Base-by-base conservation (phyloP, 2,329 filamentous ascomycete genomes). In the Aotearoamyces nothofagi region DNA sequence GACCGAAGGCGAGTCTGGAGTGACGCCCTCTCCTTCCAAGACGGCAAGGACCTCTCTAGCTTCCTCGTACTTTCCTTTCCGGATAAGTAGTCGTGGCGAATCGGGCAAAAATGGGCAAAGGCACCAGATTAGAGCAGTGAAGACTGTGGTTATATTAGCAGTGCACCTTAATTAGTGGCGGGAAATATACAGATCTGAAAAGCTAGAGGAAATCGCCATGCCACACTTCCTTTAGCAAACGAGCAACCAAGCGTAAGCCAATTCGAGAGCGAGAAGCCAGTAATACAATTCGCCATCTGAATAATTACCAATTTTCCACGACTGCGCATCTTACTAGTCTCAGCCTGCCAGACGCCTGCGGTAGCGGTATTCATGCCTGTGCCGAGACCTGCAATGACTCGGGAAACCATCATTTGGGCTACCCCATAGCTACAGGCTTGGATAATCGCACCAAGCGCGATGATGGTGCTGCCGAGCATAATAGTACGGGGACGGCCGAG, bases 71-170 rank as follows among this genome's bases (percentile, higher is more conserved):
- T 67, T 60, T 15, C 69, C 69, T 31, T 67, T 54, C 47, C 78
- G 79, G 51, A 81, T 58, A 5, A 82, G 63, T 52, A 65, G 80
- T n/a, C 78, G 71, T 0, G 78, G 78, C 0, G 75, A 80, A 46
- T 83, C 78, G 29, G 60, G 61, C 33, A 77, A 66, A 39, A 77
- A 63, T n/a, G 45, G 44, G 12, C 49, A 43, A 3, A 49, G 26
- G 6, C 33, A 20, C 26, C 44, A 42, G 12, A 53, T 71, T 9
- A 46, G 35, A 15, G 41, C 36, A 3, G 46, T 46, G 24, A 49
- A 48, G 14, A 52, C 35, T 29, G 44, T 41, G 14, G n/a, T n/a
- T n/a, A n/a, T n/a, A n/a, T n/a, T n/a, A n/a, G n/a, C n/a, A n/a
- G n/a, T n/a, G n/a, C n/a, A n/a, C n/a, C n/a, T n/a, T n/a, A n/a